Evolutionary conservation across 177 flowering plant species (phyloP), one percentile per base, ranked within the genome.

Genomic region (Vitis hybrid): DNA sequence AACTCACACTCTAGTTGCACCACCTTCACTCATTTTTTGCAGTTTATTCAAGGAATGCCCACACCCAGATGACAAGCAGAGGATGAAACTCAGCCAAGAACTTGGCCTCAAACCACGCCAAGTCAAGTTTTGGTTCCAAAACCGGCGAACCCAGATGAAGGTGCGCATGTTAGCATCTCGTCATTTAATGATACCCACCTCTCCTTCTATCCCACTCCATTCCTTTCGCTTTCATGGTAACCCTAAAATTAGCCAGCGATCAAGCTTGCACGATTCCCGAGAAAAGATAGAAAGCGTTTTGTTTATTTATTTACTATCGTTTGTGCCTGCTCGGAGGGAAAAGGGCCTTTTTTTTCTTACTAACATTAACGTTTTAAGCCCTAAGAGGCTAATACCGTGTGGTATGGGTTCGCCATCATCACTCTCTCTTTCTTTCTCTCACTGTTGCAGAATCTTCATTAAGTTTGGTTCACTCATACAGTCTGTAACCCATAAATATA

Each of bases 101-200:
- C 87, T 94, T 0, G 91, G 98, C 32, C 91, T 94, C 16, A 91
- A 89, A 64, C 99, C 99, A 2, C 87, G 97, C 21, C 99, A 94
- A 74, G 97, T 94, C 79, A 94, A 94, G 84, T 94, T 93, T 58
- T 94, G 99, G 99, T 94, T 94, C 85, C 99, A 94, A 76, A 94
- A 94, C 73, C 85, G 97, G 0, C 81, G 99, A 6, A 94, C 99
- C 13, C 99, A 94, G 68, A 86, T 90, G 92, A 94, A 94, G 98
- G 93, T 88, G 52, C 52, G 64, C 55, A 65, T 52, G 2, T 54
- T 58, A 69, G 16, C 55, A 64, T 19, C 16, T 60, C 15, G 8
- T n/a, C 59, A 61, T 56, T 68, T 3, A 65, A 54, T 57, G 49
- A n/a, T 2, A 6, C 61, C 4, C 15, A 5, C n/a, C 27, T 27